Evolutionary conservation across 805 yeast genomes (phyloP).

Genomic region (Monosporozyma yasuniensis): DNA sequence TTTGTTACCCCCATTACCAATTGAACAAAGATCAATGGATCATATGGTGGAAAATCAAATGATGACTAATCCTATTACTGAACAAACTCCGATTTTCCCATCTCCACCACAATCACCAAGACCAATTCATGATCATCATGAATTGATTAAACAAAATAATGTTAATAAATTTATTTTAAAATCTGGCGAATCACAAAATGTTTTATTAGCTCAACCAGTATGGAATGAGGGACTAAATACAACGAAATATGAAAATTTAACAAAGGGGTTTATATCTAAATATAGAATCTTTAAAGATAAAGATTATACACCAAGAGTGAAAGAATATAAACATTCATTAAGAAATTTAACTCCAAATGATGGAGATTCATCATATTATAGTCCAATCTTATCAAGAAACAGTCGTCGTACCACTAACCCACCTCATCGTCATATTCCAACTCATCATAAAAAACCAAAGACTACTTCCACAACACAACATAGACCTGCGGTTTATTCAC

Average conservation of each 20-base stretch:
- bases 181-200: neutral
- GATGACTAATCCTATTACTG: neutral
- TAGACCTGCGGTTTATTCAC: neutral
- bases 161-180: neutral
- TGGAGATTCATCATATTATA: neutral
- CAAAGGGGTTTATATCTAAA: conserved; percentile 18
- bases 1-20: neutral
- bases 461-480: conserved; percentile 10
- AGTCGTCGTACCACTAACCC: neutral
- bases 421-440: neutral
- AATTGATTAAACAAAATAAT: neutral
- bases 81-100: conserved; percentile 13
- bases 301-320: neutral
- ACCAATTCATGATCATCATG: neutral
- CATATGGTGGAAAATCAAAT: conserved; percentile 13
- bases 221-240: conserved; percentile 15
- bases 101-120: conserved; percentile 30
- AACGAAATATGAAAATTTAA: conserved; percentile 11
- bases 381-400: conserved; percentile 1
- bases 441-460: conserved; percentile 6
- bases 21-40: conserved; percentile 2
- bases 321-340: neutral
- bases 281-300: conserved; percentile 13
- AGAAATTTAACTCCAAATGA: neutral
- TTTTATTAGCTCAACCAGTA: conserved; percentile 13